Percentiles rank a stretch among this genome's conserved stretches.
Conservation (phyloP, 305 asterid species). For the Stenogyne calaminthoides region DNA sequence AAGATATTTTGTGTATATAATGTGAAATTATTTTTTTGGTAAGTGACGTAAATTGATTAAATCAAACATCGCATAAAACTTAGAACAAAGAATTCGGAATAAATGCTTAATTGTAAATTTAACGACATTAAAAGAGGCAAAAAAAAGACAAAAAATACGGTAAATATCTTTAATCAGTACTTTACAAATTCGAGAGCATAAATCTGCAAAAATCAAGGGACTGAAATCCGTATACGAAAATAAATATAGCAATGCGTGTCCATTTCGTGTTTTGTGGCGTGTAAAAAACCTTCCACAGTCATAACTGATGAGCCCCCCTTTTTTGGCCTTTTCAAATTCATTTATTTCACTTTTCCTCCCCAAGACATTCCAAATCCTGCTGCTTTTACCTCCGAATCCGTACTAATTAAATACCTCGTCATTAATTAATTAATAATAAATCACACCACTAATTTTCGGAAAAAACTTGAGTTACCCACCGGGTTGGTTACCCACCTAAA, state of each 20-base stretch:
- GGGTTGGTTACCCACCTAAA: too few species aligned
- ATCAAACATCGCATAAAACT: neutral
- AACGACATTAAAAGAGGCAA: neutral
- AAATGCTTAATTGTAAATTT: neutral
- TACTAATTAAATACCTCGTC: neutral
- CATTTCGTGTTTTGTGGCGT: constrained; percentile 34
- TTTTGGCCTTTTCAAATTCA: constrained; percentile 22
- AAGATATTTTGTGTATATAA: too few species aligned
- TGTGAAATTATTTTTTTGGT: too few species aligned
- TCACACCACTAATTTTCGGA: neutral
- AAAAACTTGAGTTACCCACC: too few species aligned
- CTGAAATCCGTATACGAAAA: neutral
- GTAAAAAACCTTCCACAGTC: constrained; percentile 22
- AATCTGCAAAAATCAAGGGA: neutral
- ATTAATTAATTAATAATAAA: neutral
- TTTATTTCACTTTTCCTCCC: neutral
- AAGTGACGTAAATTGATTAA: neutral
- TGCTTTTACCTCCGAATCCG: neutral
- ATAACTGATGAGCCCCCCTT: neutral
- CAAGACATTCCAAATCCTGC: constrained; percentile 7
- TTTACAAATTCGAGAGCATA: neutral
- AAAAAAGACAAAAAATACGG: neutral
- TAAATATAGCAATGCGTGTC: constrained; percentile 35
- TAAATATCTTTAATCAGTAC: neutral
- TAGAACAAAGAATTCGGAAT: neutral